Conservation (phyloP, 805 yeast genomes). For the Metschnikowia lochheadii region DNA sequence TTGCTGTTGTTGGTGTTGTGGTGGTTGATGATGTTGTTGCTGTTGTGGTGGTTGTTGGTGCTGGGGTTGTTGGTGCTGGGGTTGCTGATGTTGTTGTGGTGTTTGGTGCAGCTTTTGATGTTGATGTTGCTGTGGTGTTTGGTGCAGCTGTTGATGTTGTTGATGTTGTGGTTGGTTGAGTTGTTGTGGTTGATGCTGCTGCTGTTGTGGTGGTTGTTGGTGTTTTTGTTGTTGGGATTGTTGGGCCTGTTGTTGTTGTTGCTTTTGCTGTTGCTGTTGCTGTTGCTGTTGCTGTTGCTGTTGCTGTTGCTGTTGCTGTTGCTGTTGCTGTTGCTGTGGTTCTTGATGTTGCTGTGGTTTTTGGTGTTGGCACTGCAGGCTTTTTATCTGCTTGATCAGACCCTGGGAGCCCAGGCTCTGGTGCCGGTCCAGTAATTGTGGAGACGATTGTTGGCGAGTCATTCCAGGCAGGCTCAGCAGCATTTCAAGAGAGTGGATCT, state of each 20-base stretch:
- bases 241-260: not conserved
- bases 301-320: not conserved
- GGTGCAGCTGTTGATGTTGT: constrained; percentile 5
- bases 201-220: constrained; percentile 2
- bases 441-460: constrained; percentile 2
- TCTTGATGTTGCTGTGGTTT: not conserved
- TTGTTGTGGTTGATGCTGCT: constrained; percentile 2
- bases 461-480: not conserved
- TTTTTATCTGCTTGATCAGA: not conserved
- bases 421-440: constrained; percentile 1
- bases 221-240: not conserved
- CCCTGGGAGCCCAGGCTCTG: not conserved
- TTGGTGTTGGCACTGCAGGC: constrained; percentile 1
- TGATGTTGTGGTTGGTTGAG: constrained; percentile 1
- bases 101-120: not conserved
- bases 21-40: not conserved
- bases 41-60: constrained; percentile 5
- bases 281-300: constrained; percentile 3
- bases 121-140: constrained; percentile 2
- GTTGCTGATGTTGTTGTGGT: constrained; percentile 4
- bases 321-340: constrained; percentile 1
- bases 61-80: not conserved
- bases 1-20: not conserved
- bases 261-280: not conserved
- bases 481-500: not conserved